Conservation (phyloP, 768 basidiomycete species). For the Auriculariales sp. region DNA sequence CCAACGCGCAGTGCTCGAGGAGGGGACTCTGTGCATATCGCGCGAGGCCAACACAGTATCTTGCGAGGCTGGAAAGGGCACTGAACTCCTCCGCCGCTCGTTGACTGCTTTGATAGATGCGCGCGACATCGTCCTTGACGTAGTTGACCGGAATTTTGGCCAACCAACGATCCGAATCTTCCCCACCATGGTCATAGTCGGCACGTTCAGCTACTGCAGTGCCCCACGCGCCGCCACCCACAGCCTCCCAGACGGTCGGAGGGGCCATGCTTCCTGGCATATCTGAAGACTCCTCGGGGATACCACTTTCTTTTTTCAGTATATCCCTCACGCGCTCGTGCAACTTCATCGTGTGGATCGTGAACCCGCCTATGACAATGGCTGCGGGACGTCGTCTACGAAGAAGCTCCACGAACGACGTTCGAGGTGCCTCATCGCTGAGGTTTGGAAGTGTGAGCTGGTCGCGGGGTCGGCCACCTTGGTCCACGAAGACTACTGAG, state of each 20-base stretch:
- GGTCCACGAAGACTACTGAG: conserved; percentile 71
- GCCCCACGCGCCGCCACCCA: conserved; percentile 4
- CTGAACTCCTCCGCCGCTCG: conserved; percentile 77
- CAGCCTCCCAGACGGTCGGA: background rate
- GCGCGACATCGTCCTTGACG: conserved; percentile 80
- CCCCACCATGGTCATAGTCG: conserved; percentile 1
- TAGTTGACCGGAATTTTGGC: conserved; percentile 62
- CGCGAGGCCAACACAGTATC: conserved; percentile 89
- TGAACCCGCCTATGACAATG: conserved; percentile 81
- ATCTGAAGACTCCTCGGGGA: background rate
- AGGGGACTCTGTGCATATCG: conserved; percentile 88
- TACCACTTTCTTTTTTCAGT: conserved; percentile 17
- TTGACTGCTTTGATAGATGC: conserved; percentile 83
- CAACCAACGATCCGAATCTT: conserved; percentile 6
- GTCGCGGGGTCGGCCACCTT: conserved; percentile 81
- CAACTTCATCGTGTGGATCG: conserved; percentile 62
- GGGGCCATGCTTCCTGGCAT: background rate
- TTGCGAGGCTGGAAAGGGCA: conserved; percentile 57
- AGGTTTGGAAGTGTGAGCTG: conserved; percentile 83
- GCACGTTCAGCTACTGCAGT: no score
- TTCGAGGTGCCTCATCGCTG: conserved; percentile 45
- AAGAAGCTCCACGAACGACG: conserved; percentile 72
- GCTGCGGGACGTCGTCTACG: conserved; percentile 75
- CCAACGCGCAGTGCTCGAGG: conserved; percentile 87
- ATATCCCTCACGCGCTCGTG: conserved; percentile 48